Evolutionary conservation across 768 basidiomycete genomes (phyloP).

Genomic region (Mycena latifolia): DNA sequence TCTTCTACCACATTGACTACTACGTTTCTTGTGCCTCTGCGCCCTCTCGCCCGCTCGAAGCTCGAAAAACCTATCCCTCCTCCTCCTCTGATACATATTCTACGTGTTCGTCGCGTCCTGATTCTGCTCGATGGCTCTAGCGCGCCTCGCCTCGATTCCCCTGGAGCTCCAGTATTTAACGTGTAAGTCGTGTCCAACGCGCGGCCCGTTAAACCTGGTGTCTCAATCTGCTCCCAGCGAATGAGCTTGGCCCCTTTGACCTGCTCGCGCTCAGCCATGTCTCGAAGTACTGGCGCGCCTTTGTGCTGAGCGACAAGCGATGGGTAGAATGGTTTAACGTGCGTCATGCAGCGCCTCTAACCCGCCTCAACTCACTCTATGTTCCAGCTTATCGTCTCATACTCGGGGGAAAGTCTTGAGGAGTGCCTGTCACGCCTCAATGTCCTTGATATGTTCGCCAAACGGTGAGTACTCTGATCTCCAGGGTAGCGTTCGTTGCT

Average conservation of each 20-base stretch:
- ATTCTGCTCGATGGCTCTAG: conserved; percentile 15
- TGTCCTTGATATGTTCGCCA: conserved; percentile 16
- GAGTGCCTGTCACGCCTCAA: conserved; percentile 17
- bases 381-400: not conserved
- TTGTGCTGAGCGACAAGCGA: conserved; percentile 30
- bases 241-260: conserved; percentile 19
- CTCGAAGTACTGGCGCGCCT: conserved; percentile 30
- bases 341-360: not conserved
- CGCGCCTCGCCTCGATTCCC: conserved; percentile 17
- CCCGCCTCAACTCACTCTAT: not conserved
- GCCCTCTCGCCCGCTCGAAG: too few relatives aligned
- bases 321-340: conserved; percentile 29
- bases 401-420: conserved; percentile 14
- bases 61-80: too few relatives aligned
- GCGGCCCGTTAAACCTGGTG: too few relatives aligned
- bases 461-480: conserved; percentile 23
- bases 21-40: too few relatives aligned
- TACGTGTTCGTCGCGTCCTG: not conserved
- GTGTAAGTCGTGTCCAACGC: conserved; percentile 5
- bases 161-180: conserved; percentile 18
- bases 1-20: too few relatives aligned
- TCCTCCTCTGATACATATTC: too few relatives aligned
- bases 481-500: too few relatives aligned
- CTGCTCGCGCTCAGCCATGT: conserved; percentile 31
- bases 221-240: conserved; percentile 7